Evolutionary conservation across 345 rosid genomes (phyloP), one percentile per base, ranked within the genome.

Genomic region (Ceriops zippeliana): DNA sequence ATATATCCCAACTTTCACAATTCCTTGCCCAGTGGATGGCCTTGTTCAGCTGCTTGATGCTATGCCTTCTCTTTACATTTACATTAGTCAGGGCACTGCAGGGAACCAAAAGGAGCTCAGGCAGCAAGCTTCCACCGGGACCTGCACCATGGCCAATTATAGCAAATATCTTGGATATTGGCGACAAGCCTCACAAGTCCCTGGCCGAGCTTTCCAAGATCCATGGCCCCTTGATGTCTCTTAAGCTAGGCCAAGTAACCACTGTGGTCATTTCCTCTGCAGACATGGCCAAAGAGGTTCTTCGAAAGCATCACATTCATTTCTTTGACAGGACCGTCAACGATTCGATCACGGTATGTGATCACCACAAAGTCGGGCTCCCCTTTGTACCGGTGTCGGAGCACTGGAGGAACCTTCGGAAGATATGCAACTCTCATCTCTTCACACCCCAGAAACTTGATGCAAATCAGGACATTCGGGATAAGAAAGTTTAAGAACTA

Each of bases 401-500:
- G 6, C 19, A 17, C 3, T 74, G 84, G 84, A 74, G 75, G 58
- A 77, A 54, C 63, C 76, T 74, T 10, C 22, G 81, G 27, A 81
- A 59, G 42, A 58, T 81, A 38, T 69, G 79, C 78, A 79, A 71
- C 61, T 20, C 70, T 3, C 38, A 77, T 19, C 21, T 75, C 6
- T 75, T 79, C 75, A n/a, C 61, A 2, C 21, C 15, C 16, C 81
- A 75, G 32, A 78, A 72, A 61, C 82, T 81, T 1, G 80, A 81
- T 49, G 71, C 70, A 9, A 72, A 57, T 49, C 65, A 74, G 26
- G 61, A 68, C 15, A 46, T 72, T 0, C 61, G 78, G 61, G 34
- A 47, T 6, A 54, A 68, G 59, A 81, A 69, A 62, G 51, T 78
- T 0, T 61, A 77, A 26, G 62, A 81, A 20, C 70, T 81, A 3